Conservation (phyloP, 352 stramenopile species). For the Globisporangium ultimum region DNA sequence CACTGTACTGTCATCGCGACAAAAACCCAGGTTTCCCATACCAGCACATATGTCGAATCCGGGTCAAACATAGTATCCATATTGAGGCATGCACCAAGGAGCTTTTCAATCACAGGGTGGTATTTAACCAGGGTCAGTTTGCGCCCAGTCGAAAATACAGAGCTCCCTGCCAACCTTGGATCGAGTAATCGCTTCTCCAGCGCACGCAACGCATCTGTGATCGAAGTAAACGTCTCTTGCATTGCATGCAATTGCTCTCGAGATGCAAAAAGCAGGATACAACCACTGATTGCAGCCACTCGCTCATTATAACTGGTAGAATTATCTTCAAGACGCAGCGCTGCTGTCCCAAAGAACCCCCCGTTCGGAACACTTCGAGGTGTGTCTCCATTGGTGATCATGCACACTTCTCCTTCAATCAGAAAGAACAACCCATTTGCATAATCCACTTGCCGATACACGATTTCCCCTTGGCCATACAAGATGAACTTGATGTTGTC, state of each 20-base stretch:
- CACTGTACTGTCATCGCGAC: slow-evolving; percentile 49
- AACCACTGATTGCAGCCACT: slow-evolving; percentile 46
- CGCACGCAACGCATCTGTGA: slow-evolving; percentile 29
- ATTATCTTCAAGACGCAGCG: slow-evolving; percentile 31
- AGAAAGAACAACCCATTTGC: slow-evolving; percentile 57
- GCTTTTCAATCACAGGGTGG: slow-evolving; percentile 2
- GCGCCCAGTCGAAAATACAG: not conserved
- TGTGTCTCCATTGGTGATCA: slow-evolving; percentile 30
- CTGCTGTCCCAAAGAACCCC: slow-evolving; percentile 50
- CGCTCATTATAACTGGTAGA: slow-evolving; percentile 43
- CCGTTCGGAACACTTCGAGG: slow-evolving; percentile 43
- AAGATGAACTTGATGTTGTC: slow-evolving; percentile 67
- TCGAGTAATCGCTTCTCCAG: slow-evolving; percentile 51
- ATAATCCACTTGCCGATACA: slow-evolving; percentile 63
- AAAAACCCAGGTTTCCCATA: slow-evolving; percentile 62
- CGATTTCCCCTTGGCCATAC: slow-evolving; percentile 62
- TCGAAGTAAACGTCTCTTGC: slow-evolving; percentile 23
- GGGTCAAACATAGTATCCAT: slow-evolving; percentile 39
- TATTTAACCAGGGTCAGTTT: not conserved
- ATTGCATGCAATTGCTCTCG: slow-evolving; percentile 42
- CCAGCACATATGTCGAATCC: slow-evolving; percentile 42
- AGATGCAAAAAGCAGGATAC: slow-evolving; percentile 53
- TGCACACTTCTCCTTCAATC: slow-evolving; percentile 45
- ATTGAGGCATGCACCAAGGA: slow-evolving; percentile 5
- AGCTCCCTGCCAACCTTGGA: slow-evolving; percentile 44